Percentiles rank a stretch among this genome's conserved stretches.
These are phyloP conservation scores for Pythium pectinolyticum DNA, from an alignment of 352 stramenopile species.

Conservation along the genomic window DNA sequence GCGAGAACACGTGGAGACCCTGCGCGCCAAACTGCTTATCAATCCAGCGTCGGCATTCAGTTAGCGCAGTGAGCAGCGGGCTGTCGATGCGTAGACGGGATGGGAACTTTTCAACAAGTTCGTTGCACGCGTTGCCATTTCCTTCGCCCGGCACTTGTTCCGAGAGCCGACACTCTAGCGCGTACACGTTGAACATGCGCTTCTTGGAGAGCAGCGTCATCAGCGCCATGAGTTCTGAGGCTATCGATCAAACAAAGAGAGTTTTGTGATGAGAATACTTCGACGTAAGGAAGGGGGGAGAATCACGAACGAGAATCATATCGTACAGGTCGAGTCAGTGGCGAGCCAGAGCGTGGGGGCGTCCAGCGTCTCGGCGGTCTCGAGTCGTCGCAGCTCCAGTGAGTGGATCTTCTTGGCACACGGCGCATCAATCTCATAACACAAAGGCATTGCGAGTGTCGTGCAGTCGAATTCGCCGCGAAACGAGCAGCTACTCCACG, in stretches of 20 bases:
- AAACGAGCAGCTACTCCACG: too few relatives aligned
- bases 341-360: neutral
- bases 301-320: too few relatives aligned
- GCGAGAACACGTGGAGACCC: neutral
- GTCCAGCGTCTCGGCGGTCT: neutral
- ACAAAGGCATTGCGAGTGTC: neutral
- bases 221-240: neutral
- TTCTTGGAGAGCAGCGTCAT: neutral
- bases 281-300: too few relatives aligned
- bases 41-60: neutral
- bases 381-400: neutral
- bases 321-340: too few relatives aligned
- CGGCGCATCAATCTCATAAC: neutral
- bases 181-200: neutral
- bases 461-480: constrained; percentile 1
- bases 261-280: too few relatives aligned
- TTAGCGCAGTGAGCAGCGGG: neutral
- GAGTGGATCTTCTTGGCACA: neutral
- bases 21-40: neutral
- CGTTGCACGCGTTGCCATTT: neutral
- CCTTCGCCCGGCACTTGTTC: neutral
- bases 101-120: neutral
- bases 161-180: neutral
- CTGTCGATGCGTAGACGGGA: neutral
- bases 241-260: neutral